Base-by-base conservation (phyloP, 495 filamentous ascomycete genomes). In the Cercophora samala region DNA sequence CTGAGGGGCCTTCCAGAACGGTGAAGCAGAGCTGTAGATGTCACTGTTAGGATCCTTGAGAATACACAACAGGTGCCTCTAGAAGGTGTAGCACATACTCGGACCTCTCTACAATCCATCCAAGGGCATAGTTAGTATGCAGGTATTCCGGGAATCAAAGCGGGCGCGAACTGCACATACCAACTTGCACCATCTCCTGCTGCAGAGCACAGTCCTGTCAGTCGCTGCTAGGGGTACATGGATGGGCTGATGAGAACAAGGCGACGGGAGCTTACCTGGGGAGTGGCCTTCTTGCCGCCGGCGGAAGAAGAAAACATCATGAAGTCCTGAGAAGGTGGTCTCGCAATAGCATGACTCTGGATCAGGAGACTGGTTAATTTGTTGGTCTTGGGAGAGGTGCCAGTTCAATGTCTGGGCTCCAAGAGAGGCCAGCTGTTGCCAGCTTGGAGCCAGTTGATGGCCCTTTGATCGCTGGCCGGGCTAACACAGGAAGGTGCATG, bases 181-280 rank as follows among this genome's bases (percentile, higher is more conserved):
- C 95, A 84, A 99, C 93, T 89, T 99, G 94, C 69, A 97, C 91
- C 95, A 99, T 99, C 87, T 99, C 94, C 93, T 98, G 75, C 58
- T 72, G 62, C 62, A 37, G 64, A 37, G 67, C 58, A 65, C 65
- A 65, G 72, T 65, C 71, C 78, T 71, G 77, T 76, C 68, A 73
- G 74, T 56, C 64, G 25, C 37, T 46, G 24, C 58, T 18, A 8
- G 17, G 18, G 52, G 37, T 21, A 24, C 26, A 61, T 29, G 46
- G 15, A 54, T 61, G 24, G 26, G 26, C 26, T 29, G 26, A 29
- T 29, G 26, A 29, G 26, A 29, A 29, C 65, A 68, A 66, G 59
- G 60, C 29, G 58, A 5, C 17, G 53, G 53, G n/a, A 56, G n/a
- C 86, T 76, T 77, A 93, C 91, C 88, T 93, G 90, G 66, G 89